Base-by-base conservation (phyloP, 129 eudicot genomes). In the Saposhnikovia divaricata region DNA sequence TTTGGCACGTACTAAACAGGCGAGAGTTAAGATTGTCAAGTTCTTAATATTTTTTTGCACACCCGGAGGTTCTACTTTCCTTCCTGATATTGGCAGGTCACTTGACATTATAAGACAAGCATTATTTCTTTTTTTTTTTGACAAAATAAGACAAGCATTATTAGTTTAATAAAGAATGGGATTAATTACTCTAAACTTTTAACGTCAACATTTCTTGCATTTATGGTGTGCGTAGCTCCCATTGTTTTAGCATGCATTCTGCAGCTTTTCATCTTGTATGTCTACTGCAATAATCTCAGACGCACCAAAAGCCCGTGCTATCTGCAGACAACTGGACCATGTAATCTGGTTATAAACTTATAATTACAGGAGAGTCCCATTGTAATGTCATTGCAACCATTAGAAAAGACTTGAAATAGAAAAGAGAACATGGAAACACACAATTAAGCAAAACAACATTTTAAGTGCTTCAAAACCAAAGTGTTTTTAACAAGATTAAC, bases 291-390 rank as follows among this genome's bases (percentile, higher is more conserved):
- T 92, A 78, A 92, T 86, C 82, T 88, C 91, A 81, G 97, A 90
- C 48, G 97, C 99, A 83, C 98, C 99, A 90, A 92, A 96, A 34
- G 99, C 98, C 19, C 91, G 91, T 66, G 99, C 99, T 85, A 96
- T 87, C 95, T 96, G 99, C 88, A 96, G 80, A 76, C 99, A 96
- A 85, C 99, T 96, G 92, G 71, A 79, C 61, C 77, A 73, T 74
- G 55, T 80, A 78, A 78, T 76, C 81, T 37, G 61, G 83, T 85
- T 82, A 87, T n/a, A n/a, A n/a, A n/a, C n/a, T n/a, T n/a, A n/a
- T 53, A 66, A 14, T 10, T 74, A 15, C 38, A 40, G 47, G 73
- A 8, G 25, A 39, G n/a, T 14, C 23, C 31, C 42, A 3, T 27
- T 45, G 14, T 69, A 38, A 34, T 31, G 28, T 15, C 31, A 65